A percentile compares a stretch with the other conserved stretches of the same genome.
Conservation (phyloP, 1,284 basidiomycete genomes). For the Sporisorium exsertum region DNA sequence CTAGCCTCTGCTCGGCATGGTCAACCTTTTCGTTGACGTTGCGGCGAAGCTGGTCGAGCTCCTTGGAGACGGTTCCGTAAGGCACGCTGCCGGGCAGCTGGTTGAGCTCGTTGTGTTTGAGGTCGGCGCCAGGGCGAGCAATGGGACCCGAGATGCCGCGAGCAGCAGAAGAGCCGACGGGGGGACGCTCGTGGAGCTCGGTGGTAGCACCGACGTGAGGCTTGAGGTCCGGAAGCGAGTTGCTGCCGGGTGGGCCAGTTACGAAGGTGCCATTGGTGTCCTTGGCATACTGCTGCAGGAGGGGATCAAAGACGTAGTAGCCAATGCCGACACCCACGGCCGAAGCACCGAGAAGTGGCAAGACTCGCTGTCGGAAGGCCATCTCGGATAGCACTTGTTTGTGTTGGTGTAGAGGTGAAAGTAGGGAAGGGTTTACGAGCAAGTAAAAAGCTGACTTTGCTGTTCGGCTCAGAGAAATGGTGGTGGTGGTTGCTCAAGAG, state of each 20-base stretch:
- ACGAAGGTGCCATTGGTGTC: conserved; percentile 51
- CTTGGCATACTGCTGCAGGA: conserved; percentile 47
- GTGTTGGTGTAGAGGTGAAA: not conserved
- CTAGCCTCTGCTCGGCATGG: conserved; percentile 27
- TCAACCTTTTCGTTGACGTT: conserved; percentile 37
- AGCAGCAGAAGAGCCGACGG: conserved; percentile 46
- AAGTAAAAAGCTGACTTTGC: not conserved
- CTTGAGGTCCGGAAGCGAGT: conserved; percentile 44
- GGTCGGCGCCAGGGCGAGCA: conserved; percentile 41
- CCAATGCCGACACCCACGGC: conserved; percentile 51
- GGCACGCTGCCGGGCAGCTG: conserved; percentile 35
- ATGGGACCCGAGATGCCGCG: conserved; percentile 42
- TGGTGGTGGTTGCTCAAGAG: not conserved
- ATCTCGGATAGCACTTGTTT: conserved; percentile 11
- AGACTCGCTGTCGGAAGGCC: conserved; percentile 47
- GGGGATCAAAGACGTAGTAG: conserved; percentile 53
- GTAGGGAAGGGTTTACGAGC: not conserved
- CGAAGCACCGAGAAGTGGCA: conserved; percentile 45
- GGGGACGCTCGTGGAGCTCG: conserved; percentile 46
- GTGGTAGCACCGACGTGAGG: conserved; percentile 23
- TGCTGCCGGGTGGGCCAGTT: conserved; percentile 36
- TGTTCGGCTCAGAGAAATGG: conserved; percentile 2
- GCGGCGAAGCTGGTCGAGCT: conserved; percentile 33
- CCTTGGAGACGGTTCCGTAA: conserved; percentile 46
- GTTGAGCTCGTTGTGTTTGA: conserved; percentile 38